Evolutionary conservation across 345 rosid species (phyloP).

Genomic region (Nasturtium officinale): DNA sequence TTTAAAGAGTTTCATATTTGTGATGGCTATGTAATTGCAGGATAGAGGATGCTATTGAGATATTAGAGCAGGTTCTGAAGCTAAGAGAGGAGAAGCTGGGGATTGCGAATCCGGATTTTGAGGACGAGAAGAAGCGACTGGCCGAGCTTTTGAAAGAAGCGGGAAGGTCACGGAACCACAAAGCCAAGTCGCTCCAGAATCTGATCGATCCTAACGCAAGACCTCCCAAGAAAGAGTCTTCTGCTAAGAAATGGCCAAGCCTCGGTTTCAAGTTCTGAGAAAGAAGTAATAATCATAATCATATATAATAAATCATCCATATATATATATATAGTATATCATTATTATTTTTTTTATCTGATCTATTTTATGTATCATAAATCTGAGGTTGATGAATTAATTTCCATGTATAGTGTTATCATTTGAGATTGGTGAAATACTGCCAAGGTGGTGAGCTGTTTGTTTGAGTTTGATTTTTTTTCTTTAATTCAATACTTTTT

Average conservation of each 20-base stretch:
- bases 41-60: constrained; percentile 97
- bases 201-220: constrained; percentile 84
- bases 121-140: constrained; percentile 89
- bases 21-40: constrained; percentile 50
- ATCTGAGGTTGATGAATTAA: constrained; percentile 35
- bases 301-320: constrained; percentile 30
- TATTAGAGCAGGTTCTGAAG: constrained; percentile 84
- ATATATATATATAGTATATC: constrained; percentile 24
- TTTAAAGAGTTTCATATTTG: not conserved
- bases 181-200: constrained; percentile 90
- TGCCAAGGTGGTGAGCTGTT: constrained; percentile 33
- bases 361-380: constrained; percentile 41
- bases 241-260: constrained; percentile 82
- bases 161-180: constrained; percentile 80
- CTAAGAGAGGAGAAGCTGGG: constrained; percentile 97
- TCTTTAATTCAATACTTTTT: constrained; percentile 5
- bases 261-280: constrained; percentile 82
- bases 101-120: constrained; percentile 95
- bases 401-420: constrained; percentile 41
- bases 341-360: constrained; percentile 16
- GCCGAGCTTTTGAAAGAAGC: constrained; percentile 98
- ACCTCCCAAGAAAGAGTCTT: constrained; percentile 70
- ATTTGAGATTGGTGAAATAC: constrained; percentile 43
- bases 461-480: constrained; percentile 30
- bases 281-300: not conserved